A percentile compares a stretch with the other conserved stretches of the same genome.
Evolutionary conservation across 768 basidiomycete species (phyloP).

Genomic region (Kwoniella botswanensis): DNA sequence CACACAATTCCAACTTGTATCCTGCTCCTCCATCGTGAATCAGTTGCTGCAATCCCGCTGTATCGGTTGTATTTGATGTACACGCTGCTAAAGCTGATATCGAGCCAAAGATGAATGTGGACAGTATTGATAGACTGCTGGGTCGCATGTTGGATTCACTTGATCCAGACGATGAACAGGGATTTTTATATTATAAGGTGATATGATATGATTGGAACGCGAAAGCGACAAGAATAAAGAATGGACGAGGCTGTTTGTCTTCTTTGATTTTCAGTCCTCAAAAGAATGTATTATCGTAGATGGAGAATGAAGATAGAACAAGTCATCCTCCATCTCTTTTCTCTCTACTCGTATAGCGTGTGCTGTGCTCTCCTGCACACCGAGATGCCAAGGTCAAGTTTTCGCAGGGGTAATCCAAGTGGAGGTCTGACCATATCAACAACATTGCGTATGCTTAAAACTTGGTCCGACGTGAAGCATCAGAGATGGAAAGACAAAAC

Average conservation of each 20-base stretch:
- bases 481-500: background rate
- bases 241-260: constrained; percentile 7
- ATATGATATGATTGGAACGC: background rate
- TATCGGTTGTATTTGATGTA: constrained; percentile 39
- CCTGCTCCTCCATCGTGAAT: constrained; percentile 58
- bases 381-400: constrained; percentile 9
- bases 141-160: background rate
- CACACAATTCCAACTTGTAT: constrained; percentile 72
- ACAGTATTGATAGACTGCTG: background rate
- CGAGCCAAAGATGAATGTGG: constrained; percentile 2
- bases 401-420: background rate
- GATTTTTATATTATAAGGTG: constrained; percentile 1
- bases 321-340: no score
- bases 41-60: constrained; percentile 34
- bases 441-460: constrained; percentile 10
- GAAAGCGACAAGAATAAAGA: background rate
- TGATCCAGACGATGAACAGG: background rate
- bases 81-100: constrained; percentile 35
- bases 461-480: background rate
- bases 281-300: background rate
- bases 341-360: background rate
- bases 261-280: background rate
- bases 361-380: background rate
- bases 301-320: no score
- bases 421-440: background rate